Conservation (phyloP, 1,139 yeast species). For the Debaryomyces nepalensis region DNA sequence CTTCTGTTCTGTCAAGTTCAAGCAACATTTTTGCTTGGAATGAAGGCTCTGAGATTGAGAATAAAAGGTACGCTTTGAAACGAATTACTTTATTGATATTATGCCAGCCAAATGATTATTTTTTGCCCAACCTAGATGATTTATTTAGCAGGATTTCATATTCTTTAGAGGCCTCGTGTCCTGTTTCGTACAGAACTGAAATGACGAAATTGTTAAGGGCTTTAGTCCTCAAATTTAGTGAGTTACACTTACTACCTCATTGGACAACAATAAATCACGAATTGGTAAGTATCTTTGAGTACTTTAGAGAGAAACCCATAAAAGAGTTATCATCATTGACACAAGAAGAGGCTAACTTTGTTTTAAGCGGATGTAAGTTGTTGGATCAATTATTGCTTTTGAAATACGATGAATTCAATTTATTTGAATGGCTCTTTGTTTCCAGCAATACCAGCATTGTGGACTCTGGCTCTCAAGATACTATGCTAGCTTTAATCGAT, state of each 20-base stretch:
- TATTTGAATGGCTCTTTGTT: slow-evolving; percentile 85
- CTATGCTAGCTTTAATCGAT: slow-evolving; percentile 51
- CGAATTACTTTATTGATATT: slow-evolving; percentile 66
- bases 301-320: slow-evolving; percentile 33
- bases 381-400: slow-evolving; percentile 73
- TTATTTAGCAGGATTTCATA: slow-evolving; percentile 55
- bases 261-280: slow-evolving; percentile 75
- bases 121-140: slow-evolving; percentile 52
- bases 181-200: slow-evolving; percentile 45
- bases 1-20: slow-evolving; percentile 52
- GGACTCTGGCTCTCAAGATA: slow-evolving; percentile 38
- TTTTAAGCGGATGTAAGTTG: slow-evolving; percentile 71
- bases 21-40: slow-evolving; percentile 75
- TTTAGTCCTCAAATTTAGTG: slow-evolving; percentile 62
- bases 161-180: slow-evolving; percentile 38
- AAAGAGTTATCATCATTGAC: slow-evolving; percentile 39
- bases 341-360: slow-evolving; percentile 45
- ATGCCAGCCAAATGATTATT: slow-evolving; percentile 62
- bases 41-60: slow-evolving; percentile 64
- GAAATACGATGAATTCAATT: slow-evolving; percentile 77
- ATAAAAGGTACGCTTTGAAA: slow-evolving; percentile 52
- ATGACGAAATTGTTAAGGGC: slow-evolving; percentile 65
- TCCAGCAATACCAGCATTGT: slow-evolving; percentile 72
- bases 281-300: slow-evolving; percentile 56
- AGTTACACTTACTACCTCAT: slow-evolving; percentile 64